Evolutionary conservation across 805 yeast genomes (phyloP).

Genomic region (Yamadazyma akitaensis): DNA sequence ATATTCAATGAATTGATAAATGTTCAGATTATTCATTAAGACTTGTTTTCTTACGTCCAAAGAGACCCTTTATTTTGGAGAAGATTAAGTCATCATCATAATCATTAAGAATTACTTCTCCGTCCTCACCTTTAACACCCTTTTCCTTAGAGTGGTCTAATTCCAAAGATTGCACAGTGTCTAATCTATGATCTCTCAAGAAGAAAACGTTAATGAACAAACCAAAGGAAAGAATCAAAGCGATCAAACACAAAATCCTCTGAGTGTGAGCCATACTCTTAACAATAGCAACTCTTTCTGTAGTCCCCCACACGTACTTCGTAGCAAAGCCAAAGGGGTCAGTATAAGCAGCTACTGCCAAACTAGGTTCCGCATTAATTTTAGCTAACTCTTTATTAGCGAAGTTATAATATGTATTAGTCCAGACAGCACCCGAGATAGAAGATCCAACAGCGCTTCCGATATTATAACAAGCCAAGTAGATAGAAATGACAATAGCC

Average conservation of each 20-base stretch:
- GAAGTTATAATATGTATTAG: constrained; percentile 50
- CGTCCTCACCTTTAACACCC: constrained; percentile 17
- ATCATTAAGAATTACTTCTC: constrained; percentile 21
- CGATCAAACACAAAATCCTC: constrained; percentile 53
- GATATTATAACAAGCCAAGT: constrained; percentile 54
- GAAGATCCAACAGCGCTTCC: constrained; percentile 64
- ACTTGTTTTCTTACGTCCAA: background rate
- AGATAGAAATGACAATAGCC: constrained; percentile 59
- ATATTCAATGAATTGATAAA: background rate
- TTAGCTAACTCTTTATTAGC: constrained; percentile 29
- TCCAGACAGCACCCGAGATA: constrained; percentile 72
- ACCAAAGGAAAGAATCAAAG: constrained; percentile 52
- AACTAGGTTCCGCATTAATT: constrained; percentile 24
- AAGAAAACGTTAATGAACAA: constrained; percentile 45
- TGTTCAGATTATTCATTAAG: background rate
- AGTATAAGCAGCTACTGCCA: constrained; percentile 26
- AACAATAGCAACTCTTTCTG: constrained; percentile 56
- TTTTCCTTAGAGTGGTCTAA: constrained; percentile 15
- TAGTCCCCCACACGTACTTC: constrained; percentile 58
- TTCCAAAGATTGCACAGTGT: constrained; percentile 28
- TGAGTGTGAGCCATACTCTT: constrained; percentile 59
- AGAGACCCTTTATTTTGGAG: constrained; percentile 11
- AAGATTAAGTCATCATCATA: constrained; percentile 22
- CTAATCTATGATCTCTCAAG: constrained; percentile 52
- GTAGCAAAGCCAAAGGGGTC: constrained; percentile 51